phyloP scores from a whole-genome alignment of 164 flowering plant genomes.

The Stephania cephalantha region DNA sequence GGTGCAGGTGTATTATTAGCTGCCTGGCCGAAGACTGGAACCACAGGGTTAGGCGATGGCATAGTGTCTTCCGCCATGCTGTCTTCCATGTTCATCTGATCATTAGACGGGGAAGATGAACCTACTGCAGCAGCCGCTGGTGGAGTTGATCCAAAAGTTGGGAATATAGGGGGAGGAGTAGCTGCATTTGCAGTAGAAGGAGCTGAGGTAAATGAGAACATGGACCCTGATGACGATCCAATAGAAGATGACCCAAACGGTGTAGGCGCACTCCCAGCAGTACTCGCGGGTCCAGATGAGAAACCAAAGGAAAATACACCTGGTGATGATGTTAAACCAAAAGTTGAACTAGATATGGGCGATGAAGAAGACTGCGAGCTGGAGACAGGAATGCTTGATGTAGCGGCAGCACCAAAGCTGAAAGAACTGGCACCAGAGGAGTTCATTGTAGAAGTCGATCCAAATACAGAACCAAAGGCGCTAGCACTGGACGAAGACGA shows the following conservation, averaged over 20 bases:
- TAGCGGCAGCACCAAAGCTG: conserved; percentile 16
- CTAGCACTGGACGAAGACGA: conserved; percentile 33
- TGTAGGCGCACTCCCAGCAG: conserved; percentile 21
- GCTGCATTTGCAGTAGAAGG: conserved; percentile 28
- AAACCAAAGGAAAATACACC: conserved; percentile 45
- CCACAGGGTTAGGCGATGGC: conserved; percentile 38
- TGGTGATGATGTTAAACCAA: conserved; percentile 26
- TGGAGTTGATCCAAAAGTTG: conserved; percentile 37
- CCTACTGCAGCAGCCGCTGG: conserved; percentile 29
- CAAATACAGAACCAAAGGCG: conserved; percentile 31
- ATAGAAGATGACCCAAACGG: conserved; percentile 32
- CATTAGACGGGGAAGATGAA: conserved; percentile 36
- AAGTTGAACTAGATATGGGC: conserved; percentile 29
- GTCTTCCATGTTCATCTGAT: conserved; percentile 83
- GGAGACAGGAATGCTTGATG: conserved; percentile 28
- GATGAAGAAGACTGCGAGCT: conserved; percentile 29
- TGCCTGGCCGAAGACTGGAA: conserved; percentile 46
- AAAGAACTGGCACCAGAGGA: conserved; percentile 16
- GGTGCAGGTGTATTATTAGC: conserved; percentile 27
- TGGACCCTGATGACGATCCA: conserved; percentile 30
- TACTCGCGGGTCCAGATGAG: conserved; percentile 29
- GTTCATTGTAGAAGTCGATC: conserved; percentile 30
- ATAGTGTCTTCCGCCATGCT: conserved; percentile 89
- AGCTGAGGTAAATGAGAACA: conserved; percentile 45
- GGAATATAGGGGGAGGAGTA: conserved; percentile 16